Evolutionary conservation across 805 yeast genomes (phyloP).

Genomic region (Cyberlindnera saturnus): DNA sequence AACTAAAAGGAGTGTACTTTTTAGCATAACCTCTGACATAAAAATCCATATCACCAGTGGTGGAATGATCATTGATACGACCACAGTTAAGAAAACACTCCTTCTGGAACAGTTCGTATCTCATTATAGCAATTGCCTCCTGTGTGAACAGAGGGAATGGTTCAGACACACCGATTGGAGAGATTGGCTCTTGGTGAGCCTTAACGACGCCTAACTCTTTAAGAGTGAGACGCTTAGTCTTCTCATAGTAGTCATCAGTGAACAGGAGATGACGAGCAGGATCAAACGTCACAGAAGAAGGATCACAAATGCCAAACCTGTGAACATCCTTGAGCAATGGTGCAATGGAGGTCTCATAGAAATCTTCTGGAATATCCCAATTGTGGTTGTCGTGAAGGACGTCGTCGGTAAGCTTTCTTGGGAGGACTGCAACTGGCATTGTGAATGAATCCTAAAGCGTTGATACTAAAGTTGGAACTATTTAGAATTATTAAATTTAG

Average conservation of each 20-base stretch:
- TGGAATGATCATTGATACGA: conserved; percentile 35
- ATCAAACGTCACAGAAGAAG: conserved; percentile 27
- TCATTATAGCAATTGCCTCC: conserved; percentile 54
- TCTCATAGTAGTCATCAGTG: conserved; percentile 31
- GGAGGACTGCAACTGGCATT: conserved; percentile 12
- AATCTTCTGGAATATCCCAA: conserved; percentile 11
- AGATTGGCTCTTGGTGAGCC: conserved; percentile 39
- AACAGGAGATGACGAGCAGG: conserved; percentile 32
- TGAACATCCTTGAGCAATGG: conserved; percentile 12
- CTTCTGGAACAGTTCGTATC: conserved; percentile 44
- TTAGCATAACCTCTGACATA: conserved; percentile 45
- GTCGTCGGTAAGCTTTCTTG: conserved; percentile 6
- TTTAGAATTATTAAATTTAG: too few species aligned
- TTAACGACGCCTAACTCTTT: conserved; percentile 39
- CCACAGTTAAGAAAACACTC: conserved; percentile 41
- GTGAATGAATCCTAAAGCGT: neutral
- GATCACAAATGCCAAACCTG: conserved; percentile 18
- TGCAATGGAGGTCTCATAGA: conserved; percentile 9
- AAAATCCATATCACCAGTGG: conserved; percentile 43
- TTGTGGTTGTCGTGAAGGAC: conserved; percentile 16
- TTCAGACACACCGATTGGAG: conserved; percentile 50
- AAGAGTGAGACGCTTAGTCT: conserved; percentile 36
- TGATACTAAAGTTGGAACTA: too few species aligned
- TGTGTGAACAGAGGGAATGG: conserved; percentile 58
- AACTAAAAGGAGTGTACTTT: conserved; percentile 42